A percentile compares a stretch with the other conserved stretches of the same genome.
phyloP scores from a whole-genome alignment of 352 stramenopile genomes.

The Lagenidium sp. region DNA sequence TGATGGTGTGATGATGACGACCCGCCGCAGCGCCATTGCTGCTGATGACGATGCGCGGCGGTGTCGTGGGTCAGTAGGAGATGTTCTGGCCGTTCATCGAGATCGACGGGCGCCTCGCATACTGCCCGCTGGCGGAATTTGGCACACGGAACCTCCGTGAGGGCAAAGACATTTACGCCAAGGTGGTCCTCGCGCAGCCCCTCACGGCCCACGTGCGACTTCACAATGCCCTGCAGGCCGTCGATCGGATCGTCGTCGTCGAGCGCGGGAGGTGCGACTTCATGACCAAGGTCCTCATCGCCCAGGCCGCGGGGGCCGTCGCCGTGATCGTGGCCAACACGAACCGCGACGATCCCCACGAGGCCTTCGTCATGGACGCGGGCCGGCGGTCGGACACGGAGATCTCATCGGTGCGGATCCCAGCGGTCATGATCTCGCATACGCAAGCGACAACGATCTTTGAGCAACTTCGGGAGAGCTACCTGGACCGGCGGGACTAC shows the following conservation, averaged over 20 bases:
- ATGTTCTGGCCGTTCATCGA: slow-evolving; percentile 78
- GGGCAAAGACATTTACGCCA: slow-evolving; percentile 38
- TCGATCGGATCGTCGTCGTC: slow-evolving; percentile 52
- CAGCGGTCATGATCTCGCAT: slow-evolving; percentile 52
- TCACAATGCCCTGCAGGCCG: slow-evolving; percentile 31
- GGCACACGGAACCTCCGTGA: slow-evolving; percentile 27
- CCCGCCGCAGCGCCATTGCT: too few species aligned
- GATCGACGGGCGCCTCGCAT: slow-evolving; percentile 39
- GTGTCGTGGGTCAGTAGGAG: too few species aligned
- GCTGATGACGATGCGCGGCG: too few species aligned
- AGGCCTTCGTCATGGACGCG: slow-evolving; percentile 69
- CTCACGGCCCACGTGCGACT: slow-evolving; percentile 39
- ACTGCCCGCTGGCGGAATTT: slow-evolving; percentile 66
- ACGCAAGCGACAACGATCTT: slow-evolving; percentile 33
- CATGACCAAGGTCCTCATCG: slow-evolving; percentile 61
- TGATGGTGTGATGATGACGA: too few species aligned
- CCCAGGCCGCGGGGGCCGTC: slow-evolving; percentile 53
- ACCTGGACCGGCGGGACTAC: slow-evolving; percentile 30
- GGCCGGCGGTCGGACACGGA: slow-evolving; percentile 19
- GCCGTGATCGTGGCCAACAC: slow-evolving; percentile 62
- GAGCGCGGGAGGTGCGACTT: slow-evolving; percentile 70
- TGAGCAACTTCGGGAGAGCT: slow-evolving; percentile 35
- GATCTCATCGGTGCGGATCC: slow-evolving; percentile 27
- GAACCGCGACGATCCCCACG: slow-evolving; percentile 10
- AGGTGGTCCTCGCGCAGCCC: slow-evolving; percentile 45